Evolutionary conservation across 371 early-diverging fungal genomes (phyloP).

Genomic region (Mucor circinelloides): DNA sequence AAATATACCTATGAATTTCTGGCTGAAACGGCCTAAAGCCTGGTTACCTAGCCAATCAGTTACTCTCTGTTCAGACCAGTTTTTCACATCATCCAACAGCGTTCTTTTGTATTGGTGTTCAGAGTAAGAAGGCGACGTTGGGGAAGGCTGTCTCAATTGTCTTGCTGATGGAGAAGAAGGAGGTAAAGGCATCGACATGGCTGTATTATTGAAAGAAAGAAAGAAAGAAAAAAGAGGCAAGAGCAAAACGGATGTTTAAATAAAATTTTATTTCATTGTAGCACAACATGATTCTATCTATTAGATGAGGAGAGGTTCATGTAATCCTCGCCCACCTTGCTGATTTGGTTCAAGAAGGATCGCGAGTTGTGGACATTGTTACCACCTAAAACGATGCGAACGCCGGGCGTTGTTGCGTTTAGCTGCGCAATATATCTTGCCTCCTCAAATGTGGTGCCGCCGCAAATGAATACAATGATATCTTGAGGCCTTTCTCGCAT

Average conservation of each 20-base stretch:
- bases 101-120: constrained; percentile 34
- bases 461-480: constrained; percentile 91
- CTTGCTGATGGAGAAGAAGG: constrained; percentile 29
- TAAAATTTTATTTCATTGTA: not conserved
- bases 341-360: constrained; percentile 23
- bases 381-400: constrained; percentile 88
- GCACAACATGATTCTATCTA: constrained; percentile 1
- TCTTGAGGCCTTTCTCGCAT: constrained; percentile 87
- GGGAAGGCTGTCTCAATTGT: constrained; percentile 39
- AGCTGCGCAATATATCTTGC: constrained; percentile 81
- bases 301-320: constrained; percentile 10
- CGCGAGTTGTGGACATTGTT: constrained; percentile 82
- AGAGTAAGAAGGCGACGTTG: constrained; percentile 56
- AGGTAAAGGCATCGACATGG: constrained; percentile 16
- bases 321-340: constrained; percentile 12
- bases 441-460: constrained; percentile 94
- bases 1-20: constrained; percentile 60
- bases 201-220: not conserved
- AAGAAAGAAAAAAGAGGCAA: not conserved
- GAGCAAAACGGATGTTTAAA: not conserved
- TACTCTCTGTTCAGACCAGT: constrained; percentile 77
- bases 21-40: constrained; percentile 69
- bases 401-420: constrained; percentile 75
- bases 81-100: constrained; percentile 54
- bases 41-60: constrained; percentile 76